Percentiles rank a stretch among this genome's conserved stretches.
phyloP scores from a whole-genome alignment of 345 rosid genomes.

The Gossypioides kirkii region DNA sequence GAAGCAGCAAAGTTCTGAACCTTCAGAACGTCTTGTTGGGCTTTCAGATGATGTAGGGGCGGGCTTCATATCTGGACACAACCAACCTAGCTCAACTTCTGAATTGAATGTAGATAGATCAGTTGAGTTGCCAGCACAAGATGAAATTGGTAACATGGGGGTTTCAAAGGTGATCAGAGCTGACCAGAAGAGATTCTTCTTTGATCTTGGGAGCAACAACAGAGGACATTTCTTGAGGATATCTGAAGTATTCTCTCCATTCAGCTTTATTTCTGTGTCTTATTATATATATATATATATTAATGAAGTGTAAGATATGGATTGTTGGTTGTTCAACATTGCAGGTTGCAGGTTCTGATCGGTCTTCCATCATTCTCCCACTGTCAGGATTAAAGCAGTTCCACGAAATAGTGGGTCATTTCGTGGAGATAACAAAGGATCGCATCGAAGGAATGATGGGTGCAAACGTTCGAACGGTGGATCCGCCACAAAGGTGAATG shows the following conservation, averaged over 20 bases:
- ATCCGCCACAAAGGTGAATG: conserved; percentile 83
- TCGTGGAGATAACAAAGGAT: conserved; percentile 93
- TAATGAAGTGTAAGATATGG: neutral
- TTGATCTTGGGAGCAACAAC: conserved; percentile 91
- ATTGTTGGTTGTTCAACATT: conserved; percentile 6
- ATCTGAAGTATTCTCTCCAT: conserved; percentile 58
- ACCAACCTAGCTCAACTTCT: conserved; percentile 62
- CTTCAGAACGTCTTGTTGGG: conserved; percentile 70
- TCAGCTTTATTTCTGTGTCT: neutral
- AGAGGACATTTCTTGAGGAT: conserved; percentile 94
- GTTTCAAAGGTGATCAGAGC: conserved; percentile 84
- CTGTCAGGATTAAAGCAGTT: conserved; percentile 89
- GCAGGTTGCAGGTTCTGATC: conserved; percentile 92
- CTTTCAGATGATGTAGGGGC: conserved; percentile 99
- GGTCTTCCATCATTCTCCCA: conserved; percentile 95
- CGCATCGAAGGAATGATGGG: conserved; percentile 82
- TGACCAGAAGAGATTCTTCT: conserved; percentile 92
- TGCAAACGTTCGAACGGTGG: conserved; percentile 83
- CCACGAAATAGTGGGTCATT: conserved; percentile 88
- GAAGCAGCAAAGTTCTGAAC: conserved; percentile 65
- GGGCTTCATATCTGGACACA: conserved; percentile 94
- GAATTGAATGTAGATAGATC: conserved; percentile 69
- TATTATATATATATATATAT: no score
- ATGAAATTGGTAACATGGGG: conserved; percentile 55
- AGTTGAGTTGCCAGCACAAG: conserved; percentile 63